Evolutionary conservation across 1,284 basidiomycete species (phyloP).

Genomic region (Schizopora paradoxa): DNA sequence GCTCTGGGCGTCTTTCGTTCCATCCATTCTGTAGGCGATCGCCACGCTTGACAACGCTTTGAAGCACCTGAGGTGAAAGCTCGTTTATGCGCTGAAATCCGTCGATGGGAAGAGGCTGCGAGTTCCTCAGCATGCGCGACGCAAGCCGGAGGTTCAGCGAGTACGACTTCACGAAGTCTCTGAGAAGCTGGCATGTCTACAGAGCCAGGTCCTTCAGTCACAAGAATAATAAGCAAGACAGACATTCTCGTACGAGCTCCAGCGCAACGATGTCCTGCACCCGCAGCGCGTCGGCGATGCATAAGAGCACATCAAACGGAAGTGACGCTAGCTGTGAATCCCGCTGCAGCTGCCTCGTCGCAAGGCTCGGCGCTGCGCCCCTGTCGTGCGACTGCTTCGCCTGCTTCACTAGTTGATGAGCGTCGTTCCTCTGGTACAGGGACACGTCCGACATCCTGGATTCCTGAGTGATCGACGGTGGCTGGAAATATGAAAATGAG

Average conservation of each 20-base stretch:
- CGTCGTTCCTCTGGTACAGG: not conserved
- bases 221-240: not conserved
- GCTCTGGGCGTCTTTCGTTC: conserved; percentile 17
- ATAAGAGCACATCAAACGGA: conserved; percentile 14
- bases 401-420: not conserved
- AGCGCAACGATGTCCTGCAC: conserved; percentile 10
- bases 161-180: conserved; percentile 53
- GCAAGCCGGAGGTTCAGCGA: conserved; percentile 63
- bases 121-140: conserved; percentile 51
- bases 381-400: too few species aligned
- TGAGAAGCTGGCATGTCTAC: conserved; percentile 56
- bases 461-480: too few species aligned
- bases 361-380: too few species aligned
- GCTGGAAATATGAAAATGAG: too few species aligned
- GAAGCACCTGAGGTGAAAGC: conserved; percentile 51
- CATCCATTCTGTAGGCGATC: conserved; percentile 42
- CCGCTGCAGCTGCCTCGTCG: not conserved
- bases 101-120: conserved; percentile 58
- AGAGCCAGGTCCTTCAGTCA: not conserved
- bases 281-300: conserved; percentile 9
- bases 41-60: conserved; percentile 56
- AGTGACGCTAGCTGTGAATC: conserved; percentile 6
- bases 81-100: conserved; percentile 64
- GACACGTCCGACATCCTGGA: not conserved
- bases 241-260: conserved; percentile 1